Evolutionary conservation across 2,329 filamentous ascomycete species (phyloP).

Genomic region (Xylaria sp.): DNA sequence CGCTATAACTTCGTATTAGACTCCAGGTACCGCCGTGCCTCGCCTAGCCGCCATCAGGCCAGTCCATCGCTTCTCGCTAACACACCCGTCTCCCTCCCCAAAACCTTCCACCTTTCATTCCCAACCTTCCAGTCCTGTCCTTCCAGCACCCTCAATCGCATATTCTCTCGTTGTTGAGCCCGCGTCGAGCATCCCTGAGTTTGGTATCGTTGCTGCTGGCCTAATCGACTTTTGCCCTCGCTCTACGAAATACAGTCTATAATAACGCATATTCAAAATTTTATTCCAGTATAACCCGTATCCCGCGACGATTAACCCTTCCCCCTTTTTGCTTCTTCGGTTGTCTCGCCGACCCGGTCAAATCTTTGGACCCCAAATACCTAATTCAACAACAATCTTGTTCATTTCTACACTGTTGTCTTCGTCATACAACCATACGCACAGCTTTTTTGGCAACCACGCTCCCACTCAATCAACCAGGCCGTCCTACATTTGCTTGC

Average conservation of each 20-base stretch:
- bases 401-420: slow-evolving; percentile 7
- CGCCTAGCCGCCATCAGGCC: slow-evolving; percentile 19
- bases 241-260: slow-evolving; percentile 18
- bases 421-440: slow-evolving; percentile 1
- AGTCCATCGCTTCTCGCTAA: slow-evolving; percentile 19
- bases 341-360: slow-evolving; percentile 23
- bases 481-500: slow-evolving; percentile 5
- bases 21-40: slow-evolving; percentile 12
- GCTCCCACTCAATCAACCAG: not conserved
- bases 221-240: slow-evolving; percentile 17
- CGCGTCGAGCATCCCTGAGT: slow-evolving; percentile 14
- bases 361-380: slow-evolving; percentile 15
- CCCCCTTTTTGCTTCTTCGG: slow-evolving; percentile 21
- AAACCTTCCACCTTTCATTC: slow-evolving; percentile 24
- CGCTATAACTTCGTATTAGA: not conserved
- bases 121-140: slow-evolving; percentile 21
- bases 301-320: slow-evolving; percentile 7
- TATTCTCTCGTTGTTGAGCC: slow-evolving; percentile 23
- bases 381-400: slow-evolving; percentile 25
- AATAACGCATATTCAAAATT: slow-evolving; percentile 16
- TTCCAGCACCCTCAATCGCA: slow-evolving; percentile 26
- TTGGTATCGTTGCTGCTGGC: slow-evolving; percentile 13
- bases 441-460: not conserved
- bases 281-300: slow-evolving; percentile 10
- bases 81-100: slow-evolving; percentile 17